Conservation (phyloP, 1,284 basidiomycete genomes). For the Ganoderma sp. region DNA sequence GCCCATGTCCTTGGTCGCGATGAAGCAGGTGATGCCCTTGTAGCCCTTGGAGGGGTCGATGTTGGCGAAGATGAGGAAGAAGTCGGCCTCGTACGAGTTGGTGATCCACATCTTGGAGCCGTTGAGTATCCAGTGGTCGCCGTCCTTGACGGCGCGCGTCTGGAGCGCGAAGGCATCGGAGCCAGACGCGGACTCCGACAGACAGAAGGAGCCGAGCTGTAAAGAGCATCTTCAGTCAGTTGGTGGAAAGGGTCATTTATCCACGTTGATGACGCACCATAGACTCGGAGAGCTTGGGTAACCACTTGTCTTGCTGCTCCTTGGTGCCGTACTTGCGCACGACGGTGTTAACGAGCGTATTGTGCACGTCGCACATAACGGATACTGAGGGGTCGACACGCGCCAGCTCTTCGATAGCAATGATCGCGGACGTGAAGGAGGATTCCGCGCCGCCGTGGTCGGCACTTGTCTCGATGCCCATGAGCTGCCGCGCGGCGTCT, state of each 20-base stretch:
- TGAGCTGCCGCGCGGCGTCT: slow-evolving; percentile 61
- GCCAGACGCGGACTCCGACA: slow-evolving; percentile 92
- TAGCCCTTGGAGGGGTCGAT: slow-evolving; percentile 94
- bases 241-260: not conserved
- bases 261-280: slow-evolving; percentile 57
- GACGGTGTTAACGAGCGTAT: slow-evolving; percentile 96
- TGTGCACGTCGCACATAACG: slow-evolving; percentile 97
- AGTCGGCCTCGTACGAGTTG: slow-evolving; percentile 94
- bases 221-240: not conserved
- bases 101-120: slow-evolving; percentile 99
- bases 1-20: slow-evolving; percentile 96
- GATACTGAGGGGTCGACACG: slow-evolving; percentile 97
- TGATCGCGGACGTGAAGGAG: slow-evolving; percentile 95
- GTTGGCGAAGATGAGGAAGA: slow-evolving; percentile 95
- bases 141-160: slow-evolving; percentile 88
- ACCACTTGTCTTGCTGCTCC: slow-evolving; percentile 88
- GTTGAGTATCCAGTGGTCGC: slow-evolving; percentile 85
- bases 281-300: slow-evolving; percentile 82
- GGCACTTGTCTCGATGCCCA: slow-evolving; percentile 93
- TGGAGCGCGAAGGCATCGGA: slow-evolving; percentile 98
- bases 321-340: slow-evolving; percentile 87
- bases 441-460: slow-evolving; percentile 89
- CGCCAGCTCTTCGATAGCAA: slow-evolving; percentile 97
- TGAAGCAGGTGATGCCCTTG: slow-evolving; percentile 98
- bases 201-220: slow-evolving; percentile 94